phyloP scores from a whole-genome alignment of 1,284 basidiomycete genomes.

The Erythrobasidium hasegawianum region DNA sequence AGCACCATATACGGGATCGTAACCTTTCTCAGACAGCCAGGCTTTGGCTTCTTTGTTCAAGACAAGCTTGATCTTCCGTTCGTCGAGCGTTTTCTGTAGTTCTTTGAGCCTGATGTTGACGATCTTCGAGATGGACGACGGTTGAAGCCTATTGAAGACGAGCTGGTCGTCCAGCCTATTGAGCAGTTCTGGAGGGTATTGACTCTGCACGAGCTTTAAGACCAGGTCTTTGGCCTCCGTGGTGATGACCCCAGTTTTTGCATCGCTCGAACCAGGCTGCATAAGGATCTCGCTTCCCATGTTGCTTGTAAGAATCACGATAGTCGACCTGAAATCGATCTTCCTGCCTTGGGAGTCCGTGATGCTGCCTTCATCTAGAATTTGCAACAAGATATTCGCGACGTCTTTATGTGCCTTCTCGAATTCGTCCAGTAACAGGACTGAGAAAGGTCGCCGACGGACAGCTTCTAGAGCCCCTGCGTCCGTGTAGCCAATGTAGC shows the following conservation, averaged over 20 bases:
- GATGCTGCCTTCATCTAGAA: constrained; percentile 83
- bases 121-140: constrained; percentile 39
- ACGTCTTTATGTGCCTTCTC: constrained; percentile 93
- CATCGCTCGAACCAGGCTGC: constrained; percentile 61
- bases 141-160: constrained; percentile 30
- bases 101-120: constrained; percentile 38
- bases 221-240: constrained; percentile 63
- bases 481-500: constrained; percentile 91
- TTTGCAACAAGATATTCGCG: constrained; percentile 83
- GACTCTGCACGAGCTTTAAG: constrained; percentile 61
- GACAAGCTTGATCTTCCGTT: constrained; percentile 60
- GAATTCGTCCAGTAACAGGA: constrained; percentile 77
- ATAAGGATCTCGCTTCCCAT: constrained; percentile 73
- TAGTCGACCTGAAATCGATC: constrained; percentile 65
- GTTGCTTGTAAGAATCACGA: constrained; percentile 91
- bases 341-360: constrained; percentile 60
- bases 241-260: constrained; percentile 53
- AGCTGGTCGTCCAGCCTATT: constrained; percentile 38
- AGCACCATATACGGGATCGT: constrained; percentile 79
- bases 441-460: constrained; percentile 59
- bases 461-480: constrained; percentile 77
- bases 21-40: constrained; percentile 76
- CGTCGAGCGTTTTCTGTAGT: constrained; percentile 35
- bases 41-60: constrained; percentile 62
- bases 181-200: constrained; percentile 76